Evolutionary conservation across 169 alveolate species (phyloP).

Genomic region (Plasmodium billcollinsi): DNA sequence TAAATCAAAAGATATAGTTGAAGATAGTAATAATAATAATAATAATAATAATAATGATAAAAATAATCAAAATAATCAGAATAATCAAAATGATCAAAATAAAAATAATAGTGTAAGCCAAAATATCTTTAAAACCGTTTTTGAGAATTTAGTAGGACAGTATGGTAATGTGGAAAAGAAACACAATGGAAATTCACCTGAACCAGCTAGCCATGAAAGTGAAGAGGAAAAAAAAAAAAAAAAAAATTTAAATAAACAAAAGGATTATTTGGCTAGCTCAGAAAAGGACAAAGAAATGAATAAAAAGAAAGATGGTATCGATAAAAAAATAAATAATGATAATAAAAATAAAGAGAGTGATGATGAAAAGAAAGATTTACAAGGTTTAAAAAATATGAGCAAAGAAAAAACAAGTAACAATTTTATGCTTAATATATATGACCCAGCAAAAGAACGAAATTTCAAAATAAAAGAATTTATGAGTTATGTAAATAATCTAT

Average conservation of each 20-base stretch:
- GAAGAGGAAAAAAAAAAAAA: not conserved
- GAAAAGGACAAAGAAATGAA: not conserved
- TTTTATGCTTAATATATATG: conserved; percentile 3
- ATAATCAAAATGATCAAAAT: not conserved
- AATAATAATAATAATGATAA: not conserved
- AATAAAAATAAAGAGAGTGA: not conserved
- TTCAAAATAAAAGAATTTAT: conserved; percentile 46
- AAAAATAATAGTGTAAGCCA: not conserved
- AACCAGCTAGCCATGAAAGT: not conserved
- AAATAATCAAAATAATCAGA: too few species aligned
- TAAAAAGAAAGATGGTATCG: not conserved
- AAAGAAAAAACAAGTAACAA: not conserved
- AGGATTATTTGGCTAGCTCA: not conserved
- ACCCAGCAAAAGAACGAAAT: conserved; percentile 27
- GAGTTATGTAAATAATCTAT: conserved; percentile 41
- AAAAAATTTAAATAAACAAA: not conserved
- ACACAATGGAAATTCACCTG: not conserved
- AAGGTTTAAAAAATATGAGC: not conserved
- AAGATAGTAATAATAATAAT: not conserved
- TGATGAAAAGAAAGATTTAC: not conserved
- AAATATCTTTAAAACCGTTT: conserved; percentile 38
- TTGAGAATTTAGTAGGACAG: conserved; percentile 6
- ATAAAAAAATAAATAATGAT: not conserved
- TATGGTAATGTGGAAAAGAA: conserved; percentile 1
- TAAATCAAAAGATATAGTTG: not conserved